Evolutionary conservation across 352 stramenopile species (phyloP).

Genomic region (Phytopythium helicoides): DNA sequence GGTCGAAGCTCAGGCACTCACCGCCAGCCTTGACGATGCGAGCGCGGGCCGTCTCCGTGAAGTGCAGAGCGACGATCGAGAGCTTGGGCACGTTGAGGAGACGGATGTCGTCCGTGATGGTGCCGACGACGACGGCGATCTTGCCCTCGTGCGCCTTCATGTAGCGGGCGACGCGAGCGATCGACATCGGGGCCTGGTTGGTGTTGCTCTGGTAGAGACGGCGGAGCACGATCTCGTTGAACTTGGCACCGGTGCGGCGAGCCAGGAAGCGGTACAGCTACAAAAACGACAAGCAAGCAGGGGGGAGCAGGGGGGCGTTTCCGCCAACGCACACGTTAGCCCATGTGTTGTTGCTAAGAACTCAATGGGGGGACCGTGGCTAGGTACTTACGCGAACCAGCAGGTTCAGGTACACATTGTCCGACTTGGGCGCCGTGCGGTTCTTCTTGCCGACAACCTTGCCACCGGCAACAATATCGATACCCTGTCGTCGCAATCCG

Average conservation of each 20-base stretch:
- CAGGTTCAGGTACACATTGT: conserved; percentile 99
- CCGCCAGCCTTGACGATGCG: conserved; percentile 98
- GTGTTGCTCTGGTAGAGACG: conserved; percentile 99
- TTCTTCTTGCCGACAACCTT: conserved; percentile 98
- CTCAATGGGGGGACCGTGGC: not conserved
- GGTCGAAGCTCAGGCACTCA: conserved; percentile 99
- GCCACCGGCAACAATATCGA: conserved; percentile 99
- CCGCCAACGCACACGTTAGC: conserved; percentile 13
- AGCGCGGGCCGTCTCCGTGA: conserved; percentile 97
- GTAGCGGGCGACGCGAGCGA: conserved; percentile 95
- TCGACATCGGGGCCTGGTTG: conserved; percentile 97
- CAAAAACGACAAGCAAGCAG: conserved; percentile 1
- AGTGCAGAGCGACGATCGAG: conserved; percentile 95
- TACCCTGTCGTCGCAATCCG: conserved; percentile 87
- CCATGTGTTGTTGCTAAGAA: conserved; percentile 49
- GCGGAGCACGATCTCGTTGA: conserved; percentile 98
- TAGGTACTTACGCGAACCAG: conserved; percentile 88
- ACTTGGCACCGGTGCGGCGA: conserved; percentile 98
- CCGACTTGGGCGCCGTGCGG: conserved; percentile 97
- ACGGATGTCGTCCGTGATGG: conserved; percentile 99
- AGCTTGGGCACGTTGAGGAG: conserved; percentile 96
- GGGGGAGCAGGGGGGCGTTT: no score
- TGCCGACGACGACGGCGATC: conserved; percentile 97
- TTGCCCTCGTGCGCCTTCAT: conserved; percentile 99
- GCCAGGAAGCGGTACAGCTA: conserved; percentile 96